Evolutionary conservation across 345 rosid species (phyloP), one percentile per base, ranked within the genome.

Genomic region (Nasturtium officinale): DNA sequence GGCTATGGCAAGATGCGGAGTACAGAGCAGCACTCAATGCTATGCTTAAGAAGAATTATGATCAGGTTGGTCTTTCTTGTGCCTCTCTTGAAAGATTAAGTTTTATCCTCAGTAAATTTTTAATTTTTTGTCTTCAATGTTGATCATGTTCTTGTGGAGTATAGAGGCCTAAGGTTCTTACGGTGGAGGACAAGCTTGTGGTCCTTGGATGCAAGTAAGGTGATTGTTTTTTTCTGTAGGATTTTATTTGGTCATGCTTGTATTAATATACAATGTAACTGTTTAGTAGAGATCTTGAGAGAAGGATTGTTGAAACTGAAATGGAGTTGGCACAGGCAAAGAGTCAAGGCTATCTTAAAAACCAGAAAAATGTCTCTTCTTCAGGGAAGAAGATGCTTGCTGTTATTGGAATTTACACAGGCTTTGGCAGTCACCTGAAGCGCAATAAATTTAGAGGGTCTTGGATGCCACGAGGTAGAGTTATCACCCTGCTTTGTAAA

Each of bases 1-100:
- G 96, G 88, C 83, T 95, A 79, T 95, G 98, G 99, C 98, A 95
- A 87, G 99, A 95, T 58, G 86, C 96, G 4, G 93, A 91, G 84
- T 87, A 84, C 77, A 85, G 99, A 81, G 75, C 75, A 6, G 71
- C 90, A 48, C 90, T 95, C 35, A 52, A 85, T 67, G 82, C 33
- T 84, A 85, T 90, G 82, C 93, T 88, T 65, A 85, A 81, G 86
- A 80, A 73, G 86, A 91, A 82, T 67, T 69, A 85, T 25, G 92
- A 86, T 60, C 88, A 86, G 97, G 99, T 90, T 74, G 57, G 64
- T 68, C 17, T 33, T 64, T 20, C 38, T 37, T 43, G 9, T 30
- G 38, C 78, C 51, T 65, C 56, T 72, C 59, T 46, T 63, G 12
- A 25, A 58, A 25, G 45, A 11, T 52, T 47, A 20, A 61, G 21